phyloP scores from a whole-genome alignment of 2,329 filamentous ascomycete species.

The Aureobasidium melanogenum region DNA sequence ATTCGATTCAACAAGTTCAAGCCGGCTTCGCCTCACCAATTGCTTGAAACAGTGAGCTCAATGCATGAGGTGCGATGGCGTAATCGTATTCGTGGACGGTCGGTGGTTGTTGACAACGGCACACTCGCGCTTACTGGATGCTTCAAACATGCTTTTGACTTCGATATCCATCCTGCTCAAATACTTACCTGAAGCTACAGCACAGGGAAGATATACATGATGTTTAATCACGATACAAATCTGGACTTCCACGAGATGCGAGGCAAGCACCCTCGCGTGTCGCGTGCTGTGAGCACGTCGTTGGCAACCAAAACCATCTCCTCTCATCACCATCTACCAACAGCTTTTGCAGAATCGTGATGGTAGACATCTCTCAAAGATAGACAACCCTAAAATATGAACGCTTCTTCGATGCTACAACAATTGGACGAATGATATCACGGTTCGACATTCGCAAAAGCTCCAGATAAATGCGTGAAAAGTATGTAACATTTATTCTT shows the following conservation, averaged over 20 bases:
- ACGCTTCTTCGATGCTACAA: neutral
- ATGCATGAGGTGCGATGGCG: conserved; percentile 6
- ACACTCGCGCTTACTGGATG: neutral
- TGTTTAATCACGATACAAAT: neutral
- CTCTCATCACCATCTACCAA: too few relatives aligned
- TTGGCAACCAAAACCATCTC: neutral
- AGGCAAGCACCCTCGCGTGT: neutral
- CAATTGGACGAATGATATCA: neutral
- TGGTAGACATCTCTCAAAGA: too few relatives aligned
- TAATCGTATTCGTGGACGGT: neutral
- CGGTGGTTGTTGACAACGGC: neutral
- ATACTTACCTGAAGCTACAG: neutral
- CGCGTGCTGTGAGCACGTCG: neutral
- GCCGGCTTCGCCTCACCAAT: neutral
- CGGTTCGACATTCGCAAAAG: neutral
- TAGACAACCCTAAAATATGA: too few relatives aligned
- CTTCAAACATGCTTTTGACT: neutral
- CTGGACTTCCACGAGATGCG: neutral
- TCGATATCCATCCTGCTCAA: neutral
- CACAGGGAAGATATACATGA: neutral
- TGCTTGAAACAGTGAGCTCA: neutral
- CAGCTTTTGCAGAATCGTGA: too few relatives aligned
- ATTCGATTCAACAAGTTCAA: neutral
- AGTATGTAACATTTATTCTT: neutral
- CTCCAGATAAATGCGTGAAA: neutral